phyloP scores from a whole-genome alignment of 2,329 filamentous ascomycete species.

The Diaporthe ampelina region DNA sequence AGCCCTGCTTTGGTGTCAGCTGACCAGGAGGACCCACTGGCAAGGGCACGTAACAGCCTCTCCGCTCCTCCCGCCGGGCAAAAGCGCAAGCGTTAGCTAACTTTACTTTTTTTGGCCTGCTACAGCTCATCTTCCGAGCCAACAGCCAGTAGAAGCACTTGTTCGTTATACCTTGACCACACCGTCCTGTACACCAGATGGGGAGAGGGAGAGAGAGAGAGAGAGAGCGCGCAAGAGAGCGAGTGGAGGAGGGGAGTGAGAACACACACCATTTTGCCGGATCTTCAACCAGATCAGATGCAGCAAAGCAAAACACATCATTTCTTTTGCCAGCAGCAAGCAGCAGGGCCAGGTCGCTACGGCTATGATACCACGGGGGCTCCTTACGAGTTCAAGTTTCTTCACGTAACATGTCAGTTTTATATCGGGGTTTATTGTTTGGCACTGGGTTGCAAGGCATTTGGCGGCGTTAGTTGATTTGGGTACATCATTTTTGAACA shows the following conservation, averaged over 20 bases:
- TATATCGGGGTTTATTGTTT: slow-evolving; percentile 28
- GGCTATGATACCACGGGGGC: slow-evolving; percentile 43
- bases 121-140: slow-evolving; percentile 43
- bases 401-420: slow-evolving; percentile 41
- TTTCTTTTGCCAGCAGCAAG: slow-evolving; percentile 34
- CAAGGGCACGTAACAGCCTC: slow-evolving; percentile 64
- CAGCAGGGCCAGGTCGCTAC: slow-evolving; percentile 41
- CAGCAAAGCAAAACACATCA: slow-evolving; percentile 31
- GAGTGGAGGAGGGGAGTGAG: background rate
- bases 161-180: slow-evolving; percentile 34
- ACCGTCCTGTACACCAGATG: slow-evolving; percentile 32
- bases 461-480: slow-evolving; percentile 40
- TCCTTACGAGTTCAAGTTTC: slow-evolving; percentile 36
- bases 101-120: slow-evolving; percentile 41
- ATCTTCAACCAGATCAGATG: slow-evolving; percentile 31
- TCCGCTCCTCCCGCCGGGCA: slow-evolving; percentile 56
- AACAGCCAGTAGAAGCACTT: slow-evolving; percentile 41
- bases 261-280: slow-evolving; percentile 21
- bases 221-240: background rate
- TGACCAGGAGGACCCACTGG: slow-evolving; percentile 70
- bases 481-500: slow-evolving; percentile 27
- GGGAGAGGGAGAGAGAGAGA: background rate
- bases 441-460: slow-evolving; percentile 33
- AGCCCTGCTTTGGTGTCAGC: slow-evolving; percentile 74
- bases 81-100: slow-evolving; percentile 44